Percentiles rank a stretch among this genome's conserved stretches.
These are phyloP conservation scores for Trichophyton schoenleinii DNA, from an alignment of 2,329 filamentous ascomycete genomes.

Conservation along the genomic window DNA sequence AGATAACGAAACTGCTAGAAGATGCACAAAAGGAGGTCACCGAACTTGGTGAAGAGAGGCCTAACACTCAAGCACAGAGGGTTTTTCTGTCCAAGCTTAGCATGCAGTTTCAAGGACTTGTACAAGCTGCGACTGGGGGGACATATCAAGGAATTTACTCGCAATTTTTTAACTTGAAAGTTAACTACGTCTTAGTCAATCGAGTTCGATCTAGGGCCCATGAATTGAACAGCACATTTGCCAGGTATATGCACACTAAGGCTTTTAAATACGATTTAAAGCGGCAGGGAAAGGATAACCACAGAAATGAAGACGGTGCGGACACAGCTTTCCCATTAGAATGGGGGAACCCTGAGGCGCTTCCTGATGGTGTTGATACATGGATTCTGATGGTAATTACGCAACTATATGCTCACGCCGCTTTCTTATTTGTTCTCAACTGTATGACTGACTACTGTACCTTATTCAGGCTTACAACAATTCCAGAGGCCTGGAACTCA, in stretches of 20 bases:
- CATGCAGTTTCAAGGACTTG: not conserved
- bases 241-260: not conserved
- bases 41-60: constrained; percentile 4
- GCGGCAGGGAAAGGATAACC: not conserved
- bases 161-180: not conserved
- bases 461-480: not conserved
- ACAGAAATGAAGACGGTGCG: not conserved
- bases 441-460: not conserved
- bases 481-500: not conserved
- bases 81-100: not conserved
- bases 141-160: not conserved
- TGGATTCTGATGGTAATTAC: not conserved
- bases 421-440: not conserved
- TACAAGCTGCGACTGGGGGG: not conserved
- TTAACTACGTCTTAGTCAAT: not conserved
- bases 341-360: not conserved
- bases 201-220: not conserved
- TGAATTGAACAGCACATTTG: not conserved
- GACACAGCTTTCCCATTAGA: not conserved
- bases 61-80: not conserved
- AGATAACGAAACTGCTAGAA: constrained; percentile 1
- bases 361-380: not conserved
- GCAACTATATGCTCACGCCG: no score
- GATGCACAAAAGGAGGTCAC: not conserved
- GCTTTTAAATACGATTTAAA: not conserved